Base-by-base conservation (phyloP, 257 asterid genomes). In the Avicennia marina region DNA sequence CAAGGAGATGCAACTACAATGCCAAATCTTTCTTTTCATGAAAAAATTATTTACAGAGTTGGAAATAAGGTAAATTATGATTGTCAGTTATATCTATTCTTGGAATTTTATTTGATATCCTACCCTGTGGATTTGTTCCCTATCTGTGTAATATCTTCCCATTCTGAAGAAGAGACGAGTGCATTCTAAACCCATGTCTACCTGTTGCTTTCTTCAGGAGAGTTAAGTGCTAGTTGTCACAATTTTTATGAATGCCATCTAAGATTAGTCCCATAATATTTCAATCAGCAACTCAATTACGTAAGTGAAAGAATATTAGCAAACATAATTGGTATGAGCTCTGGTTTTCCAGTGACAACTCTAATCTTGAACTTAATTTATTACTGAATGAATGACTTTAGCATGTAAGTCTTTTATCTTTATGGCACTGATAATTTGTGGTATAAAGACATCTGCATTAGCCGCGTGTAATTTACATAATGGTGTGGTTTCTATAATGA, bases 31-130 rank as follows among this genome's bases (percentile, higher is more conserved):
- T 81, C 83, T 34, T 64, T 67, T 61, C 74, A 65, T 59, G 97
- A 84, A 39, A 93, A 93, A 70, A 76, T 84, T 51, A 84, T 95
- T 48, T 93, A 93, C 67, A 89, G 67, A 82, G 86, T 79, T 75
- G 97, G 95, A 72, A 93, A 77, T 69, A 89, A 89, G 78, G 99
- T 93, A 78, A 58, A 20, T 41, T 47, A 13, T 48, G 60, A 27
- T 57, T 70, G 42, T 31, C 1, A 24, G 9, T 67, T 56, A 6
- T 43, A 54, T 38, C 13, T 33, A 21, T 43, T 66, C 33, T 40
- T 56, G 55, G 33, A 53, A 60, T 60, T 56, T 60, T 24, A 27
- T 49, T 36, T 56, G 26, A 53, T 53, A 22, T 31, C 11, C 6
- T 59, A 20, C 47, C 52, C 21, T 40, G 46, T 25, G 63, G 33